Evolutionary conservation across 768 basidiomycete genomes (phyloP).

Genomic region (Phanerochaete sordida): DNA sequence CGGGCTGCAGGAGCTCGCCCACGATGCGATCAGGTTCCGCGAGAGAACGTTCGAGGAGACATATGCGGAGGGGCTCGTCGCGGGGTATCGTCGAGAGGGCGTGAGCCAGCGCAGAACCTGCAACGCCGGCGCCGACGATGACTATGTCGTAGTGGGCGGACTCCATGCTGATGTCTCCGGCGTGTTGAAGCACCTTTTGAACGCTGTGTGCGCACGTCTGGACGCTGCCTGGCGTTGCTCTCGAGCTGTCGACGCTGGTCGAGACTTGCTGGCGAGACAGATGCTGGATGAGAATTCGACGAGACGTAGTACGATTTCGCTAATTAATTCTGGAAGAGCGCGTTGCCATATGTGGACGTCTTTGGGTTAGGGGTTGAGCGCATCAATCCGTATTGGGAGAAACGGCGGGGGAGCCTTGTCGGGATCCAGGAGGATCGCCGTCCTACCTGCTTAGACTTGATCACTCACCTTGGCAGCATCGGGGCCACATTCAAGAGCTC

Average conservation of each 20-base stretch:
- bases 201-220: neutral
- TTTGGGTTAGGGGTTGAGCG: neutral
- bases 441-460: too few species aligned
- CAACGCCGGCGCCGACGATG: slow-evolving; percentile 91
- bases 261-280: neutral
- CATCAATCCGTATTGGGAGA: too few species aligned
- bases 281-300: neutral
- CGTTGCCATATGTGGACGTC: neutral
- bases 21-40: slow-evolving; percentile 95
- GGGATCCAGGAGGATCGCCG: too few species aligned
- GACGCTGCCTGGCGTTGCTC: slow-evolving; percentile 1
- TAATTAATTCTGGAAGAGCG: neutral
- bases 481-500: too few species aligned
- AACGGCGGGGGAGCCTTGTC: too few species aligned
- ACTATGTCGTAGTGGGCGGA: slow-evolving; percentile 62
- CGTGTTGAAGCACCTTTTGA: neutral
- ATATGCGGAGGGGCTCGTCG: slow-evolving; percentile 62
- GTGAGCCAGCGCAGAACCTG: slow-evolving; percentile 84
- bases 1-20: slow-evolving; percentile 94
- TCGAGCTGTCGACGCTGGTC: slow-evolving; percentile 1
- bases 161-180: slow-evolving; percentile 15
- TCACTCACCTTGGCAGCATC: too few species aligned
- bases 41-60: slow-evolving; percentile 87
- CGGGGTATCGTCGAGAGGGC: slow-evolving; percentile 59
- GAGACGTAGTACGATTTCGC: slow-evolving; percentile 2